phyloP scores from a whole-genome alignment of 2,329 filamentous ascomycete genomes.

The Aureobasidium sp. region DNA sequence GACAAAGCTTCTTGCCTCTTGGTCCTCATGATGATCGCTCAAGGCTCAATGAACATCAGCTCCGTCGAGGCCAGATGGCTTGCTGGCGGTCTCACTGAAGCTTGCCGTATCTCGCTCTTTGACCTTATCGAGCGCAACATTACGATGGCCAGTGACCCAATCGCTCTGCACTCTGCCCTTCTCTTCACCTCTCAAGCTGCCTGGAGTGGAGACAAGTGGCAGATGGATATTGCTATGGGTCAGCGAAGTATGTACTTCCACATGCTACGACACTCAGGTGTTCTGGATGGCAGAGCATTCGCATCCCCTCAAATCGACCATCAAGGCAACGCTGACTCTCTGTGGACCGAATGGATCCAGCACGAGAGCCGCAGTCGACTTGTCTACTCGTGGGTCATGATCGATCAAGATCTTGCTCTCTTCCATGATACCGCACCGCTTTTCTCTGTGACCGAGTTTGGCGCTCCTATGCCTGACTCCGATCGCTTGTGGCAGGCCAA shows the following conservation, averaged over 20 bases:
- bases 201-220: conserved; percentile 71
- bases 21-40: conserved; percentile 65
- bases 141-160: conserved; percentile 58
- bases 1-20: conserved; percentile 60
- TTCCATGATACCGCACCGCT: conserved; percentile 59
- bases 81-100: conserved; percentile 61
- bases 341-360: conserved; percentile 60
- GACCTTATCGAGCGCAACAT: conserved; percentile 67
- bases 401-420: conserved; percentile 63
- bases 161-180: conserved; percentile 58
- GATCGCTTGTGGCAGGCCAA: conserved; percentile 59
- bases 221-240: conserved; percentile 70
- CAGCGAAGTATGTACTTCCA: conserved; percentile 67
- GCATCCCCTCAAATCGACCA: conserved; percentile 42
- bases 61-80: conserved; percentile 59
- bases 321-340: conserved; percentile 42
- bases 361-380: conserved; percentile 60
- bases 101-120: conserved; percentile 64
- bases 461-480: conserved; percentile 56
- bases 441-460: conserved; percentile 59
- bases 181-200: conserved; percentile 62
- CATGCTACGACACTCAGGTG: conserved; percentile 64
- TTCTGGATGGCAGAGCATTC: conserved; percentile 46
- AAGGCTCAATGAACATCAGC: conserved; percentile 60
- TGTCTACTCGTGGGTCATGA: conserved; percentile 69